Conservation (phyloP, 1,284 basidiomycete genomes). For the Ustilago hordei region DNA sequence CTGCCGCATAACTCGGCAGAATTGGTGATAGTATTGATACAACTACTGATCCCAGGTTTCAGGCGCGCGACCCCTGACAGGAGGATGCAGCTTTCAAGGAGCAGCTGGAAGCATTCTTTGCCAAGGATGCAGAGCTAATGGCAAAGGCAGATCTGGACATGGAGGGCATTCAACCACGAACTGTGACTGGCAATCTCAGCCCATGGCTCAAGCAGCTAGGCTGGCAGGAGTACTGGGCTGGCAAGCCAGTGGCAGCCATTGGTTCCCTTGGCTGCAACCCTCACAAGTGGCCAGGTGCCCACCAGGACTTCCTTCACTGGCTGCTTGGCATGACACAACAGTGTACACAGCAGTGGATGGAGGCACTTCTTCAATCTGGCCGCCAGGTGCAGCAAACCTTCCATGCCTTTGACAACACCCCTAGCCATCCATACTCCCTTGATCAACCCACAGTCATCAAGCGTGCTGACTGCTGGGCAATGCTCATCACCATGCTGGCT, state of each 20-base stretch:
- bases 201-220: no score
- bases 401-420: not conserved
- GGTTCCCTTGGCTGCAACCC: no score
- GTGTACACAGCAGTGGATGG: constrained; percentile 9
- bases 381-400: constrained; percentile 2
- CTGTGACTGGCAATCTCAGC: no score
- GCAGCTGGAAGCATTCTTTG: not conserved
- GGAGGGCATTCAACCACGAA: not conserved
- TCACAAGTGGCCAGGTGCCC: no score
- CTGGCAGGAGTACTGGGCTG: no score
- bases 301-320: no score
- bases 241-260: no score
- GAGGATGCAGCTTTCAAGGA: not conserved
- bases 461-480: constrained; percentile 4
- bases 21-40: no score
- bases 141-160: not conserved
- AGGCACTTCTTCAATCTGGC: not conserved
- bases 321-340: no score
- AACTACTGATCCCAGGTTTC: no score
- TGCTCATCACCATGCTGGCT: constrained; percentile 3
- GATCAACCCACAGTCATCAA: not conserved
- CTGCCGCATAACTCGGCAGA: no score
- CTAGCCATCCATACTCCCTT: not conserved
- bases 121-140: constrained; percentile 4
- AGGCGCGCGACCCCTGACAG: no score